Base-by-base conservation (phyloP, 2,329 filamentous ascomycete species). In the Colletotrichum sp. region DNA sequence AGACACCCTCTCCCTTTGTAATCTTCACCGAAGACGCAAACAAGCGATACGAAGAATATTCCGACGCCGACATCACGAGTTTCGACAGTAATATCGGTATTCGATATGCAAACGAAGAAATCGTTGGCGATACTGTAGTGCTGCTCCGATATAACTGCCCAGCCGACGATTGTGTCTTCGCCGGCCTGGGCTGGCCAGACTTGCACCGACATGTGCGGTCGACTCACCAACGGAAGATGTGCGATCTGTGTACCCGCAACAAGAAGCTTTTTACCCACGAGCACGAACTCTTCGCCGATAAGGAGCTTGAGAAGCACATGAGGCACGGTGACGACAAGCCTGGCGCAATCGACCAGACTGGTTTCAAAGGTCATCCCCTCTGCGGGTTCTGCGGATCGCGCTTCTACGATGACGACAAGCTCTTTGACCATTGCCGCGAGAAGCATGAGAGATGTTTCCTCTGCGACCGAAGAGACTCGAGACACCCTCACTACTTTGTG, bases 201-300 rank as follows among this genome's bases (percentile, higher is more conserved):
- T 83, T 90, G 68, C 89, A 91, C 79, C 87, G 96, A 79, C 95
- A 99, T 88, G 96, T 98, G 72, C 94, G 94, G 82, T 92, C 88
- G 68, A 91, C 90, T 74, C 97, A 99, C 86, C 90, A 93, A 78
- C 98, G 96, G 86, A 93, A 94, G 82, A 96, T 98, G 93, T 98
- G 94, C 84, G 95, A 98, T 84, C 89, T 98, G 13, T 98, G 96
- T 85, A 91, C 96, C 8, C 90, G 96, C 76, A 96, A 98, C 87
- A 99, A 99, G 86, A 98, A 98, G 82, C 96, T 98, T 38, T 99
- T 99, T 80, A 98, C 97, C 2, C 97, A 99, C 85, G 97, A 99
- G 85, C 97, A 99, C 83, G 95, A 98, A 78, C 90, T 99, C 2
- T 99, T 98, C 83, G 94, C 94, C 1, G 90, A 92, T 77, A 91